Base-by-base conservation (phyloP, 768 basidiomycete genomes). In the Rhodosporidiobolus odoratus region DNA sequence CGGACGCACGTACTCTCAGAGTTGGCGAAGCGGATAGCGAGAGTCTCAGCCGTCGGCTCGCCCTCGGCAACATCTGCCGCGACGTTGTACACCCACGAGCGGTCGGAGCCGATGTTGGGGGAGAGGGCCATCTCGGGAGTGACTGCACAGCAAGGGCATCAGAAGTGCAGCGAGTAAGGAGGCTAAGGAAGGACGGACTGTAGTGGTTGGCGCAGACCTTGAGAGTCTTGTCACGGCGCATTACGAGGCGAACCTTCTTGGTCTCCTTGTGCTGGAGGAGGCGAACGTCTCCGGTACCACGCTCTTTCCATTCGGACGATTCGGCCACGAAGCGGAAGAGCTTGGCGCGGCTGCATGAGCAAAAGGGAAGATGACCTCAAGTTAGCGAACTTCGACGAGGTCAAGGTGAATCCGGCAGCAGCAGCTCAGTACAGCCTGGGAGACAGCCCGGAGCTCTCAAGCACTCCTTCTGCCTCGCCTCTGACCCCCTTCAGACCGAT, bases 171-270 rank as follows among this genome's bases (percentile, higher is more conserved):
- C 62, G 32, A 34, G 53, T 40, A 43, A 53, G 10, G 10, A 6
- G 27, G 38, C 57, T 53, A 61, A 34, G 30, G 9, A 21, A 59
- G n/a, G 13, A 81, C 84, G 82, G 78, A 97, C 96, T 87, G 75
- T 86, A 82, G 82, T 98, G 96, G 83, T 99, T 99, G 67, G 96
- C 96, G 81, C 96, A 98, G 82, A 98, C 94, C 82, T 99, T 98
- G 81, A 92, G 85, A 58, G 96, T 99, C 87, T 97, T 97, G 85
- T 99, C 96, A 81, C 96, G 90, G 83, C 95, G 85, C 96, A 99
- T 99, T 80, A 99, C 92, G 72, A 99, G 86, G 72, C 96, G 86
- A 78, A 95, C 85, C 82, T 94, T 97, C 84, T 89, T 88, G 59
- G 88, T 89, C 78, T 87, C 86, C 81, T 89, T 92, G 84, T 96